Evolutionary conservation across 495 filamentous ascomycete genomes (phyloP).

Genomic region (Penicillium desertorum): DNA sequence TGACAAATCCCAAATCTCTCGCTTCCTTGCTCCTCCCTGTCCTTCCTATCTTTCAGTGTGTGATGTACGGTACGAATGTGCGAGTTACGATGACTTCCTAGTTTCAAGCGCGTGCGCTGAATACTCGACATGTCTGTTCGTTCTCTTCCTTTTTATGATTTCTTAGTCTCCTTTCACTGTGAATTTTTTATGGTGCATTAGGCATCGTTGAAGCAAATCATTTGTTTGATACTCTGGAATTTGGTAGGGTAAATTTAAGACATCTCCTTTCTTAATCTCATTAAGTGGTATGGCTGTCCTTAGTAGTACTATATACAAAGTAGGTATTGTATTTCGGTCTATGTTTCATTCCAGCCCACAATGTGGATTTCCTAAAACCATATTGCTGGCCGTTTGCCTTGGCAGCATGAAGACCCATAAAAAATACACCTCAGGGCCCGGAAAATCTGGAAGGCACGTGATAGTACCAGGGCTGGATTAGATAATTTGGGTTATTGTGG

Average conservation of each 20-base stretch:
- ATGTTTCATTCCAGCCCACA: slow-evolving; percentile 7
- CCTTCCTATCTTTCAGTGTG: slow-evolving; percentile 21
- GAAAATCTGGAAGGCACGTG: slow-evolving; percentile 12
- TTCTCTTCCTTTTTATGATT: slow-evolving; percentile 33
- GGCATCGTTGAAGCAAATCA: slow-evolving; percentile 20
- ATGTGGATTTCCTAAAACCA: slow-evolving; percentile 10
- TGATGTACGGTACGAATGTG: slow-evolving; percentile 36
- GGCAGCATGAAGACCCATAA: slow-evolving; percentile 12
- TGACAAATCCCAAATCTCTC: background rate
- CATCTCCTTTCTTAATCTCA: background rate
- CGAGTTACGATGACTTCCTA: slow-evolving; percentile 15
- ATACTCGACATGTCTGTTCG: slow-evolving; percentile 23
- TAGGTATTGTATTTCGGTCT: background rate
- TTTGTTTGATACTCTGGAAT: slow-evolving; percentile 12
- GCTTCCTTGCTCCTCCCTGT: slow-evolving; percentile 18
- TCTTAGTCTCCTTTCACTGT: slow-evolving; percentile 26
- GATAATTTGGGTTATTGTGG: slow-evolving; percentile 11
- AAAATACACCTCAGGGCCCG: background rate
- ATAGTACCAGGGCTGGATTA: slow-evolving; percentile 8
- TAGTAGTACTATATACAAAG: background rate
- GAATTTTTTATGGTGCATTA: slow-evolving; percentile 26
- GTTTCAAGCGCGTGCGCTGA: slow-evolving; percentile 19
- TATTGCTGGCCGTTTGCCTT: slow-evolving; percentile 13
- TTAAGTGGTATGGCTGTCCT: background rate
- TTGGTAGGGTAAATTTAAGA: slow-evolving; percentile 9